A percentile compares a stretch with the other conserved stretches of the same genome.
Evolutionary conservation across 352 stramenopile species (phyloP).

Genomic region (Phytophthora brassicae): DNA sequence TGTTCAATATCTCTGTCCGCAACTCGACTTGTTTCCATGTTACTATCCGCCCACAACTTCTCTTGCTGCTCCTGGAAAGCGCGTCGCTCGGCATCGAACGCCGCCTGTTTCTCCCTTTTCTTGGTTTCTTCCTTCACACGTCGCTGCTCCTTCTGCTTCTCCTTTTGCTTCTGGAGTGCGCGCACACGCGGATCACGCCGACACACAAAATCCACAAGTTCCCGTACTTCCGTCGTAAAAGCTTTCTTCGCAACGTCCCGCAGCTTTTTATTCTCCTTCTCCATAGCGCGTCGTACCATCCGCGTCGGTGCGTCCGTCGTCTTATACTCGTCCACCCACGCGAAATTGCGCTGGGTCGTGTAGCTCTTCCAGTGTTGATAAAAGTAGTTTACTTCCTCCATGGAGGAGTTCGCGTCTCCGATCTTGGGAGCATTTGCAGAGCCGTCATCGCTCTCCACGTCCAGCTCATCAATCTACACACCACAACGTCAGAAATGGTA

Average conservation of each 20-base stretch:
- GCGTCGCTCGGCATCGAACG: slow-evolving; percentile 57
- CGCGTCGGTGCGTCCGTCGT: slow-evolving; percentile 78
- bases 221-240: slow-evolving; percentile 76
- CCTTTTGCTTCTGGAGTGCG: slow-evolving; percentile 64
- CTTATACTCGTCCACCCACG: slow-evolving; percentile 84
- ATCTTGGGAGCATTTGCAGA: slow-evolving; percentile 43
- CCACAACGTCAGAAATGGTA: background rate
- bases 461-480: slow-evolving; percentile 68
- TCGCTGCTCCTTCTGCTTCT: slow-evolving; percentile 56
- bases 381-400: slow-evolving; percentile 65
- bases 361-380: slow-evolving; percentile 85
- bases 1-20: slow-evolving; percentile 59
- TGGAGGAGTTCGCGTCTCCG: slow-evolving; percentile 39
- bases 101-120: slow-evolving; percentile 59
- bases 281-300: slow-evolving; percentile 77
- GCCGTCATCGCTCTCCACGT: slow-evolving; percentile 34
- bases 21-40: slow-evolving; percentile 47
- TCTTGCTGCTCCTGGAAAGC: slow-evolving; percentile 73
- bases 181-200: slow-evolving; percentile 76
- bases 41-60: slow-evolving; percentile 52
- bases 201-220: slow-evolving; percentile 84
- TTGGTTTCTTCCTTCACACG: slow-evolving; percentile 52
- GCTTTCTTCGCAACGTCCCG: slow-evolving; percentile 74
- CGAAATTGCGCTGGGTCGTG: slow-evolving; percentile 69
- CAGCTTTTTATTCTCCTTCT: slow-evolving; percentile 90